phyloP scores from a whole-genome alignment of 352 stramenopile genomes.

The Globisporangium acanthophoron region DNA sequence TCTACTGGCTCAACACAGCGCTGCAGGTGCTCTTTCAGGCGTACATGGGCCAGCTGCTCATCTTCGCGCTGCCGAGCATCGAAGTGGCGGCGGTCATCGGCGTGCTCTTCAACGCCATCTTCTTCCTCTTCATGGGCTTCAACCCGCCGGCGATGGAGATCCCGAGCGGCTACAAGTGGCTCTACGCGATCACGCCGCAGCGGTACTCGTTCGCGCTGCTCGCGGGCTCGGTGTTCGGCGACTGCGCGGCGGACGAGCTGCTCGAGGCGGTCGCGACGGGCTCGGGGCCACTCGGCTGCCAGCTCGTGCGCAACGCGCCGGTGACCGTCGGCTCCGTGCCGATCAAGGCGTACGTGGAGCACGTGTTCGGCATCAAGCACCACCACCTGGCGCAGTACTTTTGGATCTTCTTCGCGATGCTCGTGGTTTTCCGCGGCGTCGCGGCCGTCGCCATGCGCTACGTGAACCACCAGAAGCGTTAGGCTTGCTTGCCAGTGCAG shows the following conservation, averaged over 20 bases:
- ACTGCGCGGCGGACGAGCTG: conserved; percentile 22
- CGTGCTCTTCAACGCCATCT: conserved; percentile 36
- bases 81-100: conserved; percentile 30
- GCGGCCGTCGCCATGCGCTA: conserved; percentile 27
- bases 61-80: conserved; percentile 33
- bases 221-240: conserved; percentile 18
- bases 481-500: background rate
- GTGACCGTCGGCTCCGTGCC: conserved; percentile 28
- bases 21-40: conserved; percentile 46
- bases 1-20: conserved; percentile 69
- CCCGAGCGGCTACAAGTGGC: conserved; percentile 34
- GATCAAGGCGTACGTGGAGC: conserved; percentile 52
- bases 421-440: conserved; percentile 47
- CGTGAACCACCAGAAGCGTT: conserved; percentile 16
- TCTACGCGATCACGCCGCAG: conserved; percentile 31
- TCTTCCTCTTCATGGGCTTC: conserved; percentile 50
- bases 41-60: conserved; percentile 72
- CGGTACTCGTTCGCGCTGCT: conserved; percentile 28
- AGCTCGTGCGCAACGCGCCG: conserved; percentile 43
- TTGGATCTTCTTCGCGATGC: conserved; percentile 35
- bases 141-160: conserved; percentile 26
- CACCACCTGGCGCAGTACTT: conserved; percentile 41
- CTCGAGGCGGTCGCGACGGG: background rate
- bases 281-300: conserved; percentile 39
- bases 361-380: conserved; percentile 49